Base-by-base conservation (phyloP, 176 grass and related monocot species). In the Bromus sterilis region DNA sequence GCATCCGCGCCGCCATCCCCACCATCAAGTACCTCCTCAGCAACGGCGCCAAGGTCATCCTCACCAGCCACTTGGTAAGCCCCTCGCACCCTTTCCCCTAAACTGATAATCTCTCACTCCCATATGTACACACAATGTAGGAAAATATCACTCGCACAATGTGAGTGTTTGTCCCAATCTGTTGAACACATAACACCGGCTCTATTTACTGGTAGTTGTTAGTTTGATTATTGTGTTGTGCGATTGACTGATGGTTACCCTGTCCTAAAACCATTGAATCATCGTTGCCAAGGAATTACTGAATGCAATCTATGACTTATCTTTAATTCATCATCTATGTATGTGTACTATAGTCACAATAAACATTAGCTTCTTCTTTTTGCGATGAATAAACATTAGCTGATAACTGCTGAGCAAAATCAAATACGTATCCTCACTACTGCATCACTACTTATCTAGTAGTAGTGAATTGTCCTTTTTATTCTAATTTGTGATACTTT, bases 41-140 rank as follows among this genome's bases (percentile, higher is more conserved):
- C 39, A 85, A 90, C 14, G 91, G 91, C 37, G 87, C 91, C 73
- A 93, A 87, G 70, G 87, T 93, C 87, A 90, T 93, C 85, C 91
- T 93, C 64, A 85, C 85, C 43, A 93, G 91, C 74, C 91, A 93
- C 79, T 35, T 93, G 91, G 91, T 93, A 75, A 78, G 84, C 46
- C 35, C 53, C 39, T 64, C 80, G 18, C 31, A 7, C 62, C 10
- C 26, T 56, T 6, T n/a, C 30, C 28, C 20, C 14, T 5, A 67
- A 21, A 53, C 49, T 9, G 21, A 37, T 70, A 21, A 8, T 29
- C 44, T 80, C 29, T 66, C 66, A 24, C 11, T 1, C 16, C 15
- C 37, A 1, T 7, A 37, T 7, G 9, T 37, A 37, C 4, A 36
- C 4, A n/a, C 81, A 84, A 89, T 89, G 81, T 69, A 80, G 44